Conservation (phyloP, 257 asterid species). For the Handroanthus guayacan region DNA sequence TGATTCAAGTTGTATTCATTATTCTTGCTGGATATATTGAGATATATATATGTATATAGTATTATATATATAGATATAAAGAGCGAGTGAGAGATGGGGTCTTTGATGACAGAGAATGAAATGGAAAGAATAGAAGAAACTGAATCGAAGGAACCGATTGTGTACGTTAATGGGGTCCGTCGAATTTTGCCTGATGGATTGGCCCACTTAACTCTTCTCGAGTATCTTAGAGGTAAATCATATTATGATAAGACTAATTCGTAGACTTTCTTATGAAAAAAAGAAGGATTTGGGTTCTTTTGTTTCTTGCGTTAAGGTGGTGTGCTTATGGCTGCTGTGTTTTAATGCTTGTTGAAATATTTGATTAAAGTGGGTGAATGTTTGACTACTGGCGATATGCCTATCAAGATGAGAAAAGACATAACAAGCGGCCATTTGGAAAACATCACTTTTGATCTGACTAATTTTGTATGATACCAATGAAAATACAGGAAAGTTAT, state of each 20-base stretch:
- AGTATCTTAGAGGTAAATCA: conserved; percentile 85
- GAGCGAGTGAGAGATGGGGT: conserved; percentile 59
- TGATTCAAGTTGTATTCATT: not conserved
- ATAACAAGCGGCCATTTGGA: not conserved
- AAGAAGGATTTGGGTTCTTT: not conserved
- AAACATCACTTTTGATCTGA: conserved; percentile 21
- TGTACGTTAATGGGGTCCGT: conserved; percentile 89
- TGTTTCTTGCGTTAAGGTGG: conserved; percentile 3
- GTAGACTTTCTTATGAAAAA: not conserved
- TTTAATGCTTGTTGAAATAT: not conserved
- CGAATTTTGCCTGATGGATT: conserved; percentile 86
- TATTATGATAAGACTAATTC: not conserved
- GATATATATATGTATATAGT: not conserved
- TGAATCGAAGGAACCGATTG: conserved; percentile 63
- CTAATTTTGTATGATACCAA: not conserved
- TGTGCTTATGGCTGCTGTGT: conserved; percentile 9
- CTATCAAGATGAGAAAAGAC: not conserved
- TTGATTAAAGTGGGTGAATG: conserved; percentile 12
- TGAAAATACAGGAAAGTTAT: not conserved
- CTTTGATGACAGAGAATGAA: conserved; percentile 53
- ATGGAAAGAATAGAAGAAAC: conserved; percentile 40
- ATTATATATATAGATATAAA: not conserved
- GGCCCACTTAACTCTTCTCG: conserved; percentile 92
- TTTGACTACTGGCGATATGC: conserved; percentile 10
- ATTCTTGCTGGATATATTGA: not conserved